Conservation (phyloP, 2,329 filamentous ascomycete species). For the Trichoderma pleuroti region DNA sequence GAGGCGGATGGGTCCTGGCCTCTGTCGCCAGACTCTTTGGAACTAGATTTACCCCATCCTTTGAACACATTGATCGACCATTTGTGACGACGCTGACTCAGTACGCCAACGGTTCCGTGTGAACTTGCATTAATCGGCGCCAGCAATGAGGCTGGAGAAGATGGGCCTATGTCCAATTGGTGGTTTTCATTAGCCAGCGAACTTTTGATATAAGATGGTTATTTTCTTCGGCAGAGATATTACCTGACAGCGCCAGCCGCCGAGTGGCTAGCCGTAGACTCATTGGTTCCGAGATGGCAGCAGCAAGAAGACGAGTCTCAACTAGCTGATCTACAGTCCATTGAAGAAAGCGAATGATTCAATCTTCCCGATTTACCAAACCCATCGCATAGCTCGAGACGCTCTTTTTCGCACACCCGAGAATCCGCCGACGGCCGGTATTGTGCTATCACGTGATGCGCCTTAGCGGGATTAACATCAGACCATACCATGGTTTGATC, state of each 20-base stretch:
- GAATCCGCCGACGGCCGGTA: conserved; percentile 19
- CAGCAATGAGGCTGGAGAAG: conserved; percentile 2
- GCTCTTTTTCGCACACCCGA: conserved; percentile 18
- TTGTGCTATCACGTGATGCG: conserved; percentile 22
- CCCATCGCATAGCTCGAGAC: not conserved
- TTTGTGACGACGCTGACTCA: conserved; percentile 39
- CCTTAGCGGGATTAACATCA: conserved; percentile 37
- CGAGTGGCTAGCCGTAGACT: conserved; percentile 61
- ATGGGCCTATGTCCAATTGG: not conserved
- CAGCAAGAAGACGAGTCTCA: conserved; percentile 13
- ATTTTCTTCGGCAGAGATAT: conserved; percentile 19
- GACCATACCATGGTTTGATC: conserved; percentile 27
- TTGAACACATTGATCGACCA: conserved; percentile 42
- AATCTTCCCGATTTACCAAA: conserved; percentile 1
- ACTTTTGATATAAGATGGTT: not conserved
- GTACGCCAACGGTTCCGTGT: conserved; percentile 18
- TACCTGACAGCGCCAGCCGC: conserved; percentile 60
- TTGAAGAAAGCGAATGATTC: not conserved
- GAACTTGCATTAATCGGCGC: not conserved
- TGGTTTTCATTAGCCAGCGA: not conserved
- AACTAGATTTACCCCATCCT: conserved; percentile 32
- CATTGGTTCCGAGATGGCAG: conserved; percentile 45
- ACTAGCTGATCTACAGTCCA: not conserved
- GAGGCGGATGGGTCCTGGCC: conserved; percentile 26
- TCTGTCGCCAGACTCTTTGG: conserved; percentile 30